A percentile compares a stretch with the other conserved stretches of the same genome.
Conservation (phyloP, 805 yeast genomes). For the Ascoidea rubescens region DNA sequence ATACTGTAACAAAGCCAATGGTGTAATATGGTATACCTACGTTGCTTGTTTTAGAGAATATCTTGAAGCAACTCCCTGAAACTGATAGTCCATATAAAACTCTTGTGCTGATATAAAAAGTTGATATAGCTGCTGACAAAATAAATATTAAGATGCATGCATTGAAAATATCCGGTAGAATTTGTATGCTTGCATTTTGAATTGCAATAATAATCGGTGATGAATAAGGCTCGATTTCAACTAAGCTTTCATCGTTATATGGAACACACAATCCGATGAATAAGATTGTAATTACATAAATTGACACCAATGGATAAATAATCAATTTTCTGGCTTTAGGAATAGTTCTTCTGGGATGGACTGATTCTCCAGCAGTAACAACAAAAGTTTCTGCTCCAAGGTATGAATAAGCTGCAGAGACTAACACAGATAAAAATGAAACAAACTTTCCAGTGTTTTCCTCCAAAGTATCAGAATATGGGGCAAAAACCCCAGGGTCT, state of each 20-base stretch:
- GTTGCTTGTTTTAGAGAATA: conserved; percentile 25
- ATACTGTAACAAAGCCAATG: conserved; percentile 21
- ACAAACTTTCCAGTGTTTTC: conserved; percentile 35
- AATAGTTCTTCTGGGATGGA: conserved; percentile 32
- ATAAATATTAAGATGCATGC: conserved; percentile 35
- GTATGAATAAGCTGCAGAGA: conserved; percentile 36
- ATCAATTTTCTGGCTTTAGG: conserved; percentile 40
- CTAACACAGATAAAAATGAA: conserved; percentile 36
- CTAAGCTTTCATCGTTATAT: conserved; percentile 26
- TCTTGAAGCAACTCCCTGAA: conserved; percentile 29
- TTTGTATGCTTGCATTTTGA: conserved; percentile 32
- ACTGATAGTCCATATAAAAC: conserved; percentile 27
- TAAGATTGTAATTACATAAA: conserved; percentile 38
- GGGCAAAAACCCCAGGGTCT: conserved; percentile 27
- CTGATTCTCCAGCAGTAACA: conserved; percentile 34
- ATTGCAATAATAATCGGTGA: conserved; percentile 38
- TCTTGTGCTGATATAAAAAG: conserved; percentile 31
- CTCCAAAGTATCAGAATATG: conserved; percentile 21
- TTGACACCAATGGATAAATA: conserved; percentile 36
- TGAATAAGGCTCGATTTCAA: conserved; percentile 21
- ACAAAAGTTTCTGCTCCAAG: conserved; percentile 38
- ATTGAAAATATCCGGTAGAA: conserved; percentile 31
- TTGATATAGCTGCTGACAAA: conserved; percentile 25
- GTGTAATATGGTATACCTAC: conserved; percentile 33
- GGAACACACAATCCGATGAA: conserved; percentile 46